These are phyloP conservation scores for Backusella morwellensis DNA, from an alignment of 192 early-diverging fungal species.

Conservation along the genomic window DNA sequence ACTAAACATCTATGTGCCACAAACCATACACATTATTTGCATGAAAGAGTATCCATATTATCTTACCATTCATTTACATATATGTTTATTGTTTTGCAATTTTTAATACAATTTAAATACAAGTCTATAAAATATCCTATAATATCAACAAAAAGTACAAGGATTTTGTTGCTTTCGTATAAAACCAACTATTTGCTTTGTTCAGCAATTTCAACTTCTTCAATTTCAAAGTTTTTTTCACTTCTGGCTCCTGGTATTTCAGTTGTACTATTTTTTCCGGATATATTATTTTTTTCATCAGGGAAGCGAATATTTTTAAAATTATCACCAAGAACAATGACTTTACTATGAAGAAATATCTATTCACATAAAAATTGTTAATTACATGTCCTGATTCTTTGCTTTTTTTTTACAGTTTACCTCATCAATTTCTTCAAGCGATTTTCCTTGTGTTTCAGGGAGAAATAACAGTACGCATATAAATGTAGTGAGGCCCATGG, in stretches of 20 bases:
- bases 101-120: background rate
- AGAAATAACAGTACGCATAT: background rate
- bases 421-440: constrained; percentile 6
- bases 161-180: background rate
- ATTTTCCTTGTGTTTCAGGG: constrained; percentile 4
- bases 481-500: background rate
- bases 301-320: background rate
- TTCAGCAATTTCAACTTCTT: background rate
- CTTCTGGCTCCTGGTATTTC: background rate
- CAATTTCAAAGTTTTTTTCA: background rate
- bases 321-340: background rate
- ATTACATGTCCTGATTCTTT: background rate
- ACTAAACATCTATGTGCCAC: background rate
- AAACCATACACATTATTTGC: background rate
- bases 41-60: background rate
- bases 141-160: background rate
- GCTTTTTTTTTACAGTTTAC: background rate
- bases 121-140: background rate
- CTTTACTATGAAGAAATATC: background rate
- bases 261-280: background rate
- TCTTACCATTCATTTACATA: background rate
- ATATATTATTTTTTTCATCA: background rate
- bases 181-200: background rate
- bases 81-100: background rate
- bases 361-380: background rate